These are phyloP conservation scores for Tetrahymena elliotti DNA, from an alignment of 73 alveolate species.

Conservation along the genomic window DNA sequence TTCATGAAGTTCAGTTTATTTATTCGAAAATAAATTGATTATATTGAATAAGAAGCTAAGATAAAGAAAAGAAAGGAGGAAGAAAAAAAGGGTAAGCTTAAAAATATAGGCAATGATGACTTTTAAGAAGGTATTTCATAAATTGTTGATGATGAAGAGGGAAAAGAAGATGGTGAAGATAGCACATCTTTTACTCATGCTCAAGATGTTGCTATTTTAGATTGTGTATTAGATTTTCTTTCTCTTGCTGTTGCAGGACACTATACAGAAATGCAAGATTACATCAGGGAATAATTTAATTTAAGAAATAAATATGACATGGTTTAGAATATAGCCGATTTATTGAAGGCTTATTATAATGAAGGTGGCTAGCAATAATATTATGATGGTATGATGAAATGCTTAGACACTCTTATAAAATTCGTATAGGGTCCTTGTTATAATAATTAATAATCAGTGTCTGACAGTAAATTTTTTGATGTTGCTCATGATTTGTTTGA, in stretches of 20 bases:
- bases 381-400: conserved; percentile 35
- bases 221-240: conserved; percentile 12
- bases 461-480: conserved; percentile 47
- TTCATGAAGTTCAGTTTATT: not conserved
- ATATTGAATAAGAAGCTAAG: not conserved
- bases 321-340: conserved; percentile 32
- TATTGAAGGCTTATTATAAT: conserved; percentile 20
- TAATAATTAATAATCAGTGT: conserved; percentile 39
- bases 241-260: conserved; percentile 47
- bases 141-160: not conserved
- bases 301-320: conserved; percentile 39
- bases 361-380: conserved; percentile 2
- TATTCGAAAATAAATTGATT: not conserved
- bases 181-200: not conserved
- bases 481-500: conserved; percentile 41
- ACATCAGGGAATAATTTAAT: conserved; percentile 39
- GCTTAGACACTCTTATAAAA: conserved; percentile 49
- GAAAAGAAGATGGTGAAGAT: not conserved
- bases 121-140: not conserved
- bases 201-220: not conserved
- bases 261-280: conserved; percentile 29
- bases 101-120: not conserved
- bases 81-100: not conserved
- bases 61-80: conserved; percentile 16
- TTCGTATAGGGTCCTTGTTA: conserved; percentile 53